These are phyloP conservation scores for Geosmithia flava DNA, from an alignment of 2,329 filamentous ascomycete genomes.

Conservation along the genomic window DNA sequence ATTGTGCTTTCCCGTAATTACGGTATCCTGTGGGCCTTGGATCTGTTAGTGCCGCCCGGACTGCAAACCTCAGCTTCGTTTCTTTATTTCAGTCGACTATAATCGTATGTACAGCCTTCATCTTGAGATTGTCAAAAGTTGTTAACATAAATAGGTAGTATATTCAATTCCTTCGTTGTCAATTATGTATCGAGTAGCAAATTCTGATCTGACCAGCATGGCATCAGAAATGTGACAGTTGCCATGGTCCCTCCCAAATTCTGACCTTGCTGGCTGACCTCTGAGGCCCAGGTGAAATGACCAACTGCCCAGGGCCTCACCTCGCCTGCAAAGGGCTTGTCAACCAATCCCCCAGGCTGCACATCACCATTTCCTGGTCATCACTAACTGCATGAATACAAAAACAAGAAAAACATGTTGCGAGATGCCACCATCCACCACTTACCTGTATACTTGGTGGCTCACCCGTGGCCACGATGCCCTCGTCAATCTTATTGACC, in stretches of 20 bases:
- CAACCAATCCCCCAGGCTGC: background rate
- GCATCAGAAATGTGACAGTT: too few species aligned
- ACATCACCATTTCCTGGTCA: background rate
- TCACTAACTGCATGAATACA: too few species aligned
- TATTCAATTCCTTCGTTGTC: too few species aligned
- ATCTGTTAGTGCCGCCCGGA: background rate
- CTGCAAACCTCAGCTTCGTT: too few species aligned
- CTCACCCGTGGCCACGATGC: constrained; percentile 11
- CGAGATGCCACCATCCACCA: constrained; percentile 16
- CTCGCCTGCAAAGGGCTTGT: too few species aligned
- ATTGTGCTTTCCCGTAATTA: background rate
- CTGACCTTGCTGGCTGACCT: background rate
- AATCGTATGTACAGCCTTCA: too few species aligned
- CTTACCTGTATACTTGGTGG: constrained; percentile 22
- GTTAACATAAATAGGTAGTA: too few species aligned
- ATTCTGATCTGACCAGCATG: too few species aligned
- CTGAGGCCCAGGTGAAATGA: background rate
- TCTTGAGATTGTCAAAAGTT: too few species aligned
- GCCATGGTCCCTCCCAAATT: background rate
- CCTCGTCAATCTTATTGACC: constrained; percentile 13
- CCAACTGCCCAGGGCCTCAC: background rate
- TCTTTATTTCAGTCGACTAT: too few species aligned
- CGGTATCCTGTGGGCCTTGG: background rate
- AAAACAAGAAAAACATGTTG: background rate
- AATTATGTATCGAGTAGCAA: too few species aligned